Percentiles rank a stretch among this genome's conserved stretches.
These are phyloP conservation scores for Carallia brachiata DNA, from an alignment of 345 rosid genomes.

Conservation along the genomic window DNA sequence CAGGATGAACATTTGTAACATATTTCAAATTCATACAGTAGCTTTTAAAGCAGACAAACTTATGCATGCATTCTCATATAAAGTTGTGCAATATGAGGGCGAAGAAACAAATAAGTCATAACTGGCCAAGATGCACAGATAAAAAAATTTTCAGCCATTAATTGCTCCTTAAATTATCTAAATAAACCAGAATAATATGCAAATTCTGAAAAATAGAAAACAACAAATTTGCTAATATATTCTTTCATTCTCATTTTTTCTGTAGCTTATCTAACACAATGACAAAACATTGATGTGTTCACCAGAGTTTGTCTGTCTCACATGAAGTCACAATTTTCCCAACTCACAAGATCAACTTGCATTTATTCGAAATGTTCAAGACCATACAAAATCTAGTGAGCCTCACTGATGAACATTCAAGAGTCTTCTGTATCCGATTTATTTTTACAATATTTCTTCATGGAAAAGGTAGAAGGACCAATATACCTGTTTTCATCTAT, in stretches of 20 bases:
- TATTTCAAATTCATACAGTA: not conserved
- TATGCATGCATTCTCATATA: conserved; percentile 8
- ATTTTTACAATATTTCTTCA: conserved; percentile 3
- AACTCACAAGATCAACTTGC: no score
- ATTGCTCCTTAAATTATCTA: not conserved
- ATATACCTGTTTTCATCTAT: not conserved
- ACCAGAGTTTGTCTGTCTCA: no score
- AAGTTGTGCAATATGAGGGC: not conserved
- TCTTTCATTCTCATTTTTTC: not conserved
- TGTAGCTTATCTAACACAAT: no score
- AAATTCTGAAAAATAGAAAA: not conserved
- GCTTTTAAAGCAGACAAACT: conserved; percentile 1
- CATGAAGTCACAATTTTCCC: no score
- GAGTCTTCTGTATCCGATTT: not conserved
- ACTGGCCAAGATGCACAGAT: not conserved
- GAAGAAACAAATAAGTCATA: not conserved
- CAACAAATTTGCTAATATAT: not conserved
- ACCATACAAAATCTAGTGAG: conserved; percentile 1
- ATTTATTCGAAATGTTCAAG: not conserved
- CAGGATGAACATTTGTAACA: conserved; percentile 14
- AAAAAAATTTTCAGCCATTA: not conserved
- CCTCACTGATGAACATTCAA: not conserved
- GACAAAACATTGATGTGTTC: no score
- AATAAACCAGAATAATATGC: not conserved
- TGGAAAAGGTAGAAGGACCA: not conserved